Evolutionary conservation across 2,329 filamentous ascomycete species (phyloP).

Genomic region (Aaosphaeria arxii): DNA sequence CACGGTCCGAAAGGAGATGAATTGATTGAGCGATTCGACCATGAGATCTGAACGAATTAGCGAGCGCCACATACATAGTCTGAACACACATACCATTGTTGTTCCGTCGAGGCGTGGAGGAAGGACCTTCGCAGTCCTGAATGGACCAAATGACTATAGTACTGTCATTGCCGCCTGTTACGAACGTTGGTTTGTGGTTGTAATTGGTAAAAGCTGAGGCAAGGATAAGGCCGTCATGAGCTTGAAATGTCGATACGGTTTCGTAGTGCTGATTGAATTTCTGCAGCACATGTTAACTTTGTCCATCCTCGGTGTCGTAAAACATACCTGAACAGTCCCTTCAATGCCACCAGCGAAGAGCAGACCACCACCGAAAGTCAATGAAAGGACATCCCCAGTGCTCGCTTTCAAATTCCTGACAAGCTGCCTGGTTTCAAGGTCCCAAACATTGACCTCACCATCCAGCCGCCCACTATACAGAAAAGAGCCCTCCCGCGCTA

Average conservation of each 20-base stretch:
- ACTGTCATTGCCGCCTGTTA: slow-evolving; percentile 91
- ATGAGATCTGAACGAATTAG: slow-evolving; percentile 54
- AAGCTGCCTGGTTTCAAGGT: slow-evolving; percentile 88
- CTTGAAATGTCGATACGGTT: slow-evolving; percentile 72
- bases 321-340: slow-evolving; percentile 74
- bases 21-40: slow-evolving; percentile 66
- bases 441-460: slow-evolving; percentile 93
- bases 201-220: slow-evolving; percentile 74
- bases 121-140: slow-evolving; percentile 50
- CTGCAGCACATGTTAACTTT: slow-evolving; percentile 31
- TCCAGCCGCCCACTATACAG: slow-evolving; percentile 86
- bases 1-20: slow-evolving; percentile 88
- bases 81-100: slow-evolving; percentile 50
- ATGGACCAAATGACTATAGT: slow-evolving; percentile 87
- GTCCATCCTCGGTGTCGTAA: neutral
- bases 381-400: slow-evolving; percentile 76
- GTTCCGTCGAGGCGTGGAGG: slow-evolving; percentile 47
- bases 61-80: slow-evolving; percentile 1
- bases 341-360: slow-evolving; percentile 87
- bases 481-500: slow-evolving; percentile 86
- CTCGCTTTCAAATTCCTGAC: slow-evolving; percentile 82
- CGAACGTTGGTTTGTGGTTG: slow-evolving; percentile 75
- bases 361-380: slow-evolving; percentile 81
- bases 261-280: slow-evolving; percentile 82
- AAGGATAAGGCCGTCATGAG: slow-evolving; percentile 83